A percentile compares a stretch with the other conserved stretches of the same genome.
These are phyloP conservation scores for Pseudozyma sp. DNA, from an alignment of 1,284 basidiomycete genomes.

Conservation along the genomic window DNA sequence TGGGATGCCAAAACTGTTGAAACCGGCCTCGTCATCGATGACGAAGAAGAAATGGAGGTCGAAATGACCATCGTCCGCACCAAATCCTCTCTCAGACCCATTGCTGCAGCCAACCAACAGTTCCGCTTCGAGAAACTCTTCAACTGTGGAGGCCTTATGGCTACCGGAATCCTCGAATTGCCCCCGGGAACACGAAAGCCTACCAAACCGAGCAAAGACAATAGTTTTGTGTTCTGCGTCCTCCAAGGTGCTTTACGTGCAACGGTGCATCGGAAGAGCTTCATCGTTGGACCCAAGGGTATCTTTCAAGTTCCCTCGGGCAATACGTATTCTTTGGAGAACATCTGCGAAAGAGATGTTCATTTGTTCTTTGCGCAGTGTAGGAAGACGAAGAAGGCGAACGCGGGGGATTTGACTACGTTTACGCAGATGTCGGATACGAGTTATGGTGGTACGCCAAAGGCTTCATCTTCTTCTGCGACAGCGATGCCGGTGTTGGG, in stretches of 20 bases:
- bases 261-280: constrained; percentile 81
- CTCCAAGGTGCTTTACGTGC: constrained; percentile 82
- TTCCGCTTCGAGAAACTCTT: constrained; percentile 96
- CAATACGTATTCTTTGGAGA: constrained; percentile 89
- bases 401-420: constrained; percentile 36
- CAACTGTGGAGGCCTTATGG: constrained; percentile 89
- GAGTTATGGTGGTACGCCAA: constrained; percentile 24
- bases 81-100: constrained; percentile 17
- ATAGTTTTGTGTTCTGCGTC: constrained; percentile 81
- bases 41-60: constrained; percentile 75
- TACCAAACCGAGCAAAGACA: constrained; percentile 89
- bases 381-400: constrained; percentile 72
- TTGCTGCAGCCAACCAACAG: constrained; percentile 72
- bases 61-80: constrained; percentile 70
- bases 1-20: constrained; percentile 86
- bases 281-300: constrained; percentile 82
- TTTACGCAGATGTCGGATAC: constrained; percentile 46
- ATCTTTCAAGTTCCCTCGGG: constrained; percentile 90
- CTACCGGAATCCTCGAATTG: constrained; percentile 86
- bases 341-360: constrained; percentile 82
- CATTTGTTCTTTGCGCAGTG: constrained; percentile 93
- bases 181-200: constrained; percentile 84
- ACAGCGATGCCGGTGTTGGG: constrained; percentile 2
- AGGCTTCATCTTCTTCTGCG: background rate
- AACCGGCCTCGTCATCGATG: constrained; percentile 79